Conservation (phyloP, 805 yeast species). For the Candida ponderosae region DNA sequence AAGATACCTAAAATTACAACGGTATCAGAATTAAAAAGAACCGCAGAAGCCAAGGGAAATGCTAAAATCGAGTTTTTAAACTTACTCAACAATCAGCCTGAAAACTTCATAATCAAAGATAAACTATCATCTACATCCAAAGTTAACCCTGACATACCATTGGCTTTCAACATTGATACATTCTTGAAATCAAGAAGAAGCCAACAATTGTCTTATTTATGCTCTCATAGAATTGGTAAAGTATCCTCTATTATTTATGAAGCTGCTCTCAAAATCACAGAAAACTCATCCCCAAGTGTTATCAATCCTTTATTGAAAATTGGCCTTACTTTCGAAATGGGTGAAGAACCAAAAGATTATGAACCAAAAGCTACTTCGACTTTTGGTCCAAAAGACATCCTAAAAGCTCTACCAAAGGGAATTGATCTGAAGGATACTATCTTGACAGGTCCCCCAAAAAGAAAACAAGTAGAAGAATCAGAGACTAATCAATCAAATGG, state of each 20-base stretch:
- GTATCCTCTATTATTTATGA: conserved; percentile 59
- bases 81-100: conserved; percentile 25
- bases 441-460: conserved; percentile 30
- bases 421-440: conserved; percentile 40
- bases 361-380: conserved; percentile 24
- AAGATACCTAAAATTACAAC: conserved; percentile 29
- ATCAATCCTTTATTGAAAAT: conserved; percentile 33
- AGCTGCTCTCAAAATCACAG: conserved; percentile 48
- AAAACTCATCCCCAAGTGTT: conserved; percentile 40
- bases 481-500: conserved; percentile 8
- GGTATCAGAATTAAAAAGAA: conserved; percentile 47
- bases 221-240: conserved; percentile 61
- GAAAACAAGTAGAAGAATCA: conserved; percentile 19
- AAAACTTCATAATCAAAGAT: conserved; percentile 23
- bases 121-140: conserved; percentile 28
- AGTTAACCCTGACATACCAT: conserved; percentile 40
- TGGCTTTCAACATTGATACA: conserved; percentile 58
- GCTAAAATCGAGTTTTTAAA: conserved; percentile 30
- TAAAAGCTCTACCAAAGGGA: conserved; percentile 29
- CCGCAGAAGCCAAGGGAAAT: conserved; percentile 51
- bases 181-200: conserved; percentile 63
- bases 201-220: conserved; percentile 52
- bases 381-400: conserved; percentile 36
- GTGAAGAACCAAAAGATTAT: conserved; percentile 16
- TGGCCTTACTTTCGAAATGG: conserved; percentile 44